Evolutionary conservation across 768 basidiomycete genomes (phyloP), one percentile per base, ranked within the genome.

Genomic region (Macrocybe gigantea): DNA sequence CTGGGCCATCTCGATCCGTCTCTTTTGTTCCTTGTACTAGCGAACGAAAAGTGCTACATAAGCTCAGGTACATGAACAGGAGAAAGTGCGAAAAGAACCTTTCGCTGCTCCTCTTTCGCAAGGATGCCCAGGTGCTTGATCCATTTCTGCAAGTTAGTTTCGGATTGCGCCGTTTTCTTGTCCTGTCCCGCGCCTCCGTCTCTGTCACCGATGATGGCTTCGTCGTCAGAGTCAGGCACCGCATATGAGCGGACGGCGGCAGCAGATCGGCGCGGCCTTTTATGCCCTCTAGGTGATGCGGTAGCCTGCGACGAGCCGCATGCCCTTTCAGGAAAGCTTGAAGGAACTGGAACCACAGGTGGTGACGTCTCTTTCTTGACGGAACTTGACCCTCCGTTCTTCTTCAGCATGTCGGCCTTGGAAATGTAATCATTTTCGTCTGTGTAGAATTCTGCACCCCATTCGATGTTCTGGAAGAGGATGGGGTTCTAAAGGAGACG

Each of bases 181-280:
- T 67, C 63, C 29, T 68, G 60, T 13, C 60, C 63, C 40, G 62
- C 62, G 35, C 38, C 41, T 12, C 66, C 64, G 22, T 67, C 62
- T 22, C 22, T 4, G 13, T 67, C 60, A 37, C 71, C 70, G 31
- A 66, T 68, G 6, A 78, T 78, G 7, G 63, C 67, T 53, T 86
- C 86, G 49, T 86, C 85, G 55, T 87, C 85, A 9, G 84, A 88
- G 59, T 82, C 82, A 1, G 84, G 82, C 11, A 83, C 64, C 4
- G 71, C 74, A 58, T 88, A 88, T 5, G 83, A 85, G 40, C 69
- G 74, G 33, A 79, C 71, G 11, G 67, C 65, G 13, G 80, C 73
- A 3, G 77, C 78, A 31, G 74, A 72, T 40, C 85, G 72, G 41
- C 83, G 75, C 7, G 82, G 82, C 48, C 86, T 72, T 59, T 81